Evolutionary conservation across 768 basidiomycete species (phyloP).

Genomic region (Astraeus odoratus): DNA sequence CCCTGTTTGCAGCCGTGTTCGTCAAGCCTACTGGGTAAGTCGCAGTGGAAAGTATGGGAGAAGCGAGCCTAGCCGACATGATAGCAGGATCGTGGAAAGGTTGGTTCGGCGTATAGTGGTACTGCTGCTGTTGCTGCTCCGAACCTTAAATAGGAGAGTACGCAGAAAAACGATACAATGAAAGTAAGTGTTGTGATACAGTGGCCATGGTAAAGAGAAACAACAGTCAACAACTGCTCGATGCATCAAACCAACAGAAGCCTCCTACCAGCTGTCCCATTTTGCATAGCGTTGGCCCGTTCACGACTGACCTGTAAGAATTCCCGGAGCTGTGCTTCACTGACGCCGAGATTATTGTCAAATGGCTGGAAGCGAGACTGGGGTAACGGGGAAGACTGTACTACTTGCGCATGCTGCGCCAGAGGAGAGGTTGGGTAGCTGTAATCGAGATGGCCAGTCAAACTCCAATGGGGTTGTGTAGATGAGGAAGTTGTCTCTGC

Average conservation of each 20-base stretch:
- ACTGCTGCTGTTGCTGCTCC: conserved; percentile 31
- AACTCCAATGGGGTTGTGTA: conserved; percentile 39
- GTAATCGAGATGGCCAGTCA: conserved; percentile 34
- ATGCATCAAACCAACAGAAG: conserved; percentile 34
- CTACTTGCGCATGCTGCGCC: conserved; percentile 38
- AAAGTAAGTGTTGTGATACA: conserved; percentile 17
- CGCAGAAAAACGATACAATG: conserved; percentile 7
- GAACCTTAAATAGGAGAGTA: conserved; percentile 17
- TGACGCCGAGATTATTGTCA: conserved; percentile 43
- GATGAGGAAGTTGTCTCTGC: conserved; percentile 31
- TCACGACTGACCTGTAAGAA: conserved; percentile 69
- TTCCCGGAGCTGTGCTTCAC: conserved; percentile 72
- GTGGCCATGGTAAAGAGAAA: conserved; percentile 15
- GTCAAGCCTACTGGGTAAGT: conserved; percentile 12
- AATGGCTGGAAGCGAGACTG: conserved; percentile 51
- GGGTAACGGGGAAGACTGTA: conserved; percentile 27
- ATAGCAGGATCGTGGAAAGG: conserved; percentile 73
- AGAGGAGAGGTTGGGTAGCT: conserved; percentile 38
- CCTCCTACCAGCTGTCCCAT: conserved; percentile 41
- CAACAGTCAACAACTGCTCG: conserved; percentile 27
- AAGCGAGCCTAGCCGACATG: conserved; percentile 65
- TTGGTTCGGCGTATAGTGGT: conserved; percentile 30
- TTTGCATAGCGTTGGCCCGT: conserved; percentile 33
- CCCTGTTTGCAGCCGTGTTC: conserved; percentile 9
- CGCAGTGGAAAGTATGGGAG: conserved; percentile 27